Percentiles rank a stretch among this genome's conserved stretches.
Conservation (phyloP, 495 filamentous ascomycete genomes). For the Talaromyces trachyspermus region DNA sequence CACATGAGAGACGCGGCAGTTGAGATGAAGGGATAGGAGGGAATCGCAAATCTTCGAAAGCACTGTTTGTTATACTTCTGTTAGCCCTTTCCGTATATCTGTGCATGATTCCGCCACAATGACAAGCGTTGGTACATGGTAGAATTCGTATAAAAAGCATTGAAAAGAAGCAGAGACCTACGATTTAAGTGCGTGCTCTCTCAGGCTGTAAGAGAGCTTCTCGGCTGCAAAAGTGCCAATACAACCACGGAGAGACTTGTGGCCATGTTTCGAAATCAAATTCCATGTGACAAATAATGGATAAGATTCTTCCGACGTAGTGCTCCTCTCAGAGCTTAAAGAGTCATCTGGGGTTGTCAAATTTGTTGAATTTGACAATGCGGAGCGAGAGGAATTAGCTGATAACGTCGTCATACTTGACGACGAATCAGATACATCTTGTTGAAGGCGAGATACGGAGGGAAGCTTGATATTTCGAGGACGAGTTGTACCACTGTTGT, state of each 20-base stretch:
- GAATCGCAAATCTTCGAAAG: constrained; percentile 84
- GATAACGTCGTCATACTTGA: constrained; percentile 39
- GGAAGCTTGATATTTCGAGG: constrained; percentile 24
- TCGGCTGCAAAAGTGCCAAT: constrained; percentile 92
- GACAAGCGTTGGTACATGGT: too few relatives aligned
- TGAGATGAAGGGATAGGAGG: constrained; percentile 60
- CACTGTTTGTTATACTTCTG: constrained; percentile 37
- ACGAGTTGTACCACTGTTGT: constrained; percentile 6
- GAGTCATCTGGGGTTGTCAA: constrained; percentile 28
- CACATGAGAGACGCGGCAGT: constrained; percentile 59
- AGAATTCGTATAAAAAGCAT: too few relatives aligned
- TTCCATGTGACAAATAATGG: constrained; percentile 98
- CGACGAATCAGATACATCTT: constrained; percentile 30
- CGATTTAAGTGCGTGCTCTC: constrained; percentile 79
- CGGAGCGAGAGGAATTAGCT: constrained; percentile 34
- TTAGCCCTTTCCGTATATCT: not conserved
- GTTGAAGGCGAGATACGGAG: constrained; percentile 27
- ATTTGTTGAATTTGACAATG: constrained; percentile 35
- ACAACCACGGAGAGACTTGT: constrained; percentile 76
- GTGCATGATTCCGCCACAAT: too few relatives aligned
- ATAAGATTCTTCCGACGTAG: constrained; percentile 6
- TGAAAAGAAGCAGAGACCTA: too few relatives aligned
- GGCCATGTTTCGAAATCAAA: constrained; percentile 51
- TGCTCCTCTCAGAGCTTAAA: constrained; percentile 17
- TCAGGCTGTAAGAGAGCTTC: constrained; percentile 62